Percentiles rank a stretch among this genome's conserved stretches.
Evolutionary conservation across 345 rosid genomes (phyloP).

Genomic region (Crucihimalaya himalaica): DNA sequence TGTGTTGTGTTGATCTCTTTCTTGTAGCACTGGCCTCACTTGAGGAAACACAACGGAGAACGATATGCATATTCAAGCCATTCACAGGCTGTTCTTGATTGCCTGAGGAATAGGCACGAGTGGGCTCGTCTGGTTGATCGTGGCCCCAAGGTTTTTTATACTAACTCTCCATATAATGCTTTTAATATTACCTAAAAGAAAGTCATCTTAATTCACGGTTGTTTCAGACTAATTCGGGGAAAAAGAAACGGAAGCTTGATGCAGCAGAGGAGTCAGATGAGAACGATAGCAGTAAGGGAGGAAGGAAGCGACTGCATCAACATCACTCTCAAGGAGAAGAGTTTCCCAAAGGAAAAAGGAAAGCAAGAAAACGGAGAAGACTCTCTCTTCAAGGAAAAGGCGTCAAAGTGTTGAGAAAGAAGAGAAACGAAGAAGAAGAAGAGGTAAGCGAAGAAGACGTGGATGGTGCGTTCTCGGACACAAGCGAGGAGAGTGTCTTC

Average conservation of each 20-base stretch:
- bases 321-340: slow-evolving; percentile 75
- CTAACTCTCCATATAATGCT: not conserved
- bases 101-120: slow-evolving; percentile 92
- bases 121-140: slow-evolving; percentile 99
- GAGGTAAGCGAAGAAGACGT: slow-evolving; percentile 41
- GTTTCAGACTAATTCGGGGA: slow-evolving; percentile 76
- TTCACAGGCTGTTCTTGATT: slow-evolving; percentile 99
- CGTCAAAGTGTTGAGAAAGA: slow-evolving; percentile 64
- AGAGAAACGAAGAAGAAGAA: slow-evolving; percentile 53
- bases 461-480: slow-evolving; percentile 56
- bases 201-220: slow-evolving; percentile 12
- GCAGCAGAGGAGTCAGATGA: slow-evolving; percentile 76
- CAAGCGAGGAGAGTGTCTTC: slow-evolving; percentile 73
- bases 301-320: slow-evolving; percentile 45
- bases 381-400: slow-evolving; percentile 80
- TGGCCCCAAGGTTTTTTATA: slow-evolving; percentile 81
- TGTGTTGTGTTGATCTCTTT: slow-evolving; percentile 25
- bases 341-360: slow-evolving; percentile 90
- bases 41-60: slow-evolving; percentile 98
- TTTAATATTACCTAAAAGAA: not conserved
- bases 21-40: slow-evolving; percentile 91
- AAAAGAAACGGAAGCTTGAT: slow-evolving; percentile 81
- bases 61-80: slow-evolving; percentile 97
- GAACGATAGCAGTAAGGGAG: slow-evolving; percentile 55
- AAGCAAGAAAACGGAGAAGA: slow-evolving; percentile 83